Evolutionary conservation across 202 grass and related monocot species (phyloP), one percentile per base, ranked within the genome.

Genomic region (Saccharum hybrid): DNA sequence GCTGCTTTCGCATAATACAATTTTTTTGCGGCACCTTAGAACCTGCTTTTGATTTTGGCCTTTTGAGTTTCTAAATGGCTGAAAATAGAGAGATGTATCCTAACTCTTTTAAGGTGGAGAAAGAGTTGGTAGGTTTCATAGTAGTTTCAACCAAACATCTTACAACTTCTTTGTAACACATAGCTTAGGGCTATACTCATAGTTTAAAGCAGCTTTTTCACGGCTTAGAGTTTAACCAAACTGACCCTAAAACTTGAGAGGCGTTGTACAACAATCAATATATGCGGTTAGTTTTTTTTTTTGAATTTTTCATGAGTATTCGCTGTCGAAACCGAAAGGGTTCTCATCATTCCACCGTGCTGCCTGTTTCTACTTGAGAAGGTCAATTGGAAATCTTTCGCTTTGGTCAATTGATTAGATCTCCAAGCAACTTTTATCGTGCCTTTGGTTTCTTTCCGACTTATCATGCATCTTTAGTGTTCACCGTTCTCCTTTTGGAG

Each of bases 361-460:
- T 30, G 22, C 4, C 2, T 8, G 41, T 71, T 48, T 71, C 41
- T 48, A 48, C 41, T 52, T 74, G 15, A 52, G 15, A 77, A 72
- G 22, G 46, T 56, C 66, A 86, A 41, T 15, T 37, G 8, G 23
- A 89, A 41, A 88, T 85, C 3, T 76, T 33, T 71, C 60, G 10
- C 51, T 43, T 63, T 42, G 39, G 71, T 75, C 68, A 85, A 71
- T 63, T 71, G 70, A 30, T 69, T 34, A 71, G 77, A 85, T 89
- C 71, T 42, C 63, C 56, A 85, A 79, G 64, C 62, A 68, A 36
- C 18, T 36, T 43, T 52, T 65, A 8, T 9, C 15, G 13, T 78
- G 66, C 33, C 23, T 77, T 48, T 68, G 22, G 5, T 30, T 62
- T 60, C 54, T 42, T 82, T 82, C 41, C 21, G 31, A 22, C 66